Evolutionary conservation across 169 alveolate genomes (phyloP), one percentile per base, ranked within the genome.

Genomic region (Eimeria mitis): DNA sequence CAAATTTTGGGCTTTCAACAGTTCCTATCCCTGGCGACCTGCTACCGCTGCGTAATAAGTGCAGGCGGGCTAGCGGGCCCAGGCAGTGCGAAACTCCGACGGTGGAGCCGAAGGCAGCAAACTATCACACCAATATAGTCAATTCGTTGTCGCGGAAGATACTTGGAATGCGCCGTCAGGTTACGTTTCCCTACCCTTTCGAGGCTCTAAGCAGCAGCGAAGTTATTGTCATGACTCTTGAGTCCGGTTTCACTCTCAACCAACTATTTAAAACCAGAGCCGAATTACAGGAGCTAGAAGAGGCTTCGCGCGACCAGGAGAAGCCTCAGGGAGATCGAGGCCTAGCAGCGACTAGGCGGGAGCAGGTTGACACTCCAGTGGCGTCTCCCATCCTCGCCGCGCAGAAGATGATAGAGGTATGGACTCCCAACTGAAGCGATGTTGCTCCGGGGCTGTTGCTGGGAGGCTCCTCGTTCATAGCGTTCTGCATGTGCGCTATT

Each of bases 201-300:
- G 94, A 87, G 83, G 83, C 83, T 49, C 68, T 87, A 31, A 61
- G 94, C 94, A 87, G 94, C 94, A 87, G 94, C 83, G 94, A 87
- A 49, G 83, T 87, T 13, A 71, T 87, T 28, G 94, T 87, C 75
- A 87, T 87, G 94, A 87, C 94, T 7, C 83, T 87, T 21, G 94
- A 87, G 49, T n/a, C 78, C 71, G 94, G 94, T n/a, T 87, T 87
- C 81, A 87, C 94, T 31, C 94, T 87, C 52, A 87, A 87, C 75
- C 83, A 87, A 83, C 94, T 87, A 6, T 65, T 87, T 23, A 87
- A 65, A 44, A 44, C 70, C 31, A 61, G 94, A 65, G 83, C 42
- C 4, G 56, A 87, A 49, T 52, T 42, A 16, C 63, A 87, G 25
- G 78, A 79, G 47, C 63, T n/a, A 52, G 91, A 54, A 8, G 75